phyloP scores from a whole-genome alignment of 495 filamentous ascomycete genomes.

The Pyrenopolyporus hunteri region DNA sequence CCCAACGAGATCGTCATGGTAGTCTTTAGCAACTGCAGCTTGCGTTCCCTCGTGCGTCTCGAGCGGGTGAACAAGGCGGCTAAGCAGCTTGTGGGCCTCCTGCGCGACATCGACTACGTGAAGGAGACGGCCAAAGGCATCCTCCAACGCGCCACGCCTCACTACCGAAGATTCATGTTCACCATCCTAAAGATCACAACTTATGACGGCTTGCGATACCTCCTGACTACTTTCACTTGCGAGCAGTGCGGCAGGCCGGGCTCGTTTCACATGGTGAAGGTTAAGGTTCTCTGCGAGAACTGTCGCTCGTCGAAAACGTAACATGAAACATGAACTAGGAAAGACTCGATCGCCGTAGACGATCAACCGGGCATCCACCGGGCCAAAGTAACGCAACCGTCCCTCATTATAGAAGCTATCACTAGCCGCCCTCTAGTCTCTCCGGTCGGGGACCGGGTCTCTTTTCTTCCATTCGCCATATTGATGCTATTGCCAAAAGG shows the following conservation, averaged over 20 bases:
- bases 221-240: slow-evolving; percentile 17
- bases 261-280: slow-evolving; percentile 28
- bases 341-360: too few species aligned
- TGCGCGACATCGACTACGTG: slow-evolving; percentile 10
- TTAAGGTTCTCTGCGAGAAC: slow-evolving; percentile 54
- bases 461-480: too few species aligned
- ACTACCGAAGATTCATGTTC: slow-evolving; percentile 21
- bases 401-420: too few species aligned
- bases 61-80: slow-evolving; percentile 27
- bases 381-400: too few species aligned
- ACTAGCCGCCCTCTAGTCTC: too few species aligned
- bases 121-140: slow-evolving; percentile 14
- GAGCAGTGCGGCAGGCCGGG: slow-evolving; percentile 24
- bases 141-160: slow-evolving; percentile 13
- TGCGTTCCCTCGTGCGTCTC: slow-evolving; percentile 22
- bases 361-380: too few species aligned
- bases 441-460: too few species aligned
- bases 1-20: slow-evolving; percentile 32
- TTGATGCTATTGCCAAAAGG: too few species aligned
- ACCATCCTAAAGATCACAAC: slow-evolving; percentile 31
- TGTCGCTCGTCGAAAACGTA: slow-evolving; percentile 23
- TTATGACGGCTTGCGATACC: slow-evolving; percentile 14
- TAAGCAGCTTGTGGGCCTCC: not conserved
- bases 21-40: slow-evolving; percentile 16
- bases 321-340: not conserved